Percentiles rank a stretch among this genome's conserved stretches.
Evolutionary conservation across 148 eudicot species (phyloP).

Genomic region (Polygonum maritimum): DNA sequence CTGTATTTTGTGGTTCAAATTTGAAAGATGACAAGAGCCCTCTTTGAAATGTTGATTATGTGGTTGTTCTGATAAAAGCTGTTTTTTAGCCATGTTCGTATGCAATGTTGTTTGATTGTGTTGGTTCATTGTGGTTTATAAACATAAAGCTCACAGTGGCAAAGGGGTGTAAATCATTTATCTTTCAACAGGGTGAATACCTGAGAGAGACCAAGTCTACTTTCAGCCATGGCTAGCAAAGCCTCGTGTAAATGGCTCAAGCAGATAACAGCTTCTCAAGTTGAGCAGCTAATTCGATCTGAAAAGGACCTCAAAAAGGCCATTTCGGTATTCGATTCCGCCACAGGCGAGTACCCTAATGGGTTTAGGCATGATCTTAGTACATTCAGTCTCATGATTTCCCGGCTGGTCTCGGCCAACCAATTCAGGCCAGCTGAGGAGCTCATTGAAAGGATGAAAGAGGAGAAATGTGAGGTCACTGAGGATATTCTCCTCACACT

Average conservation of each 20-base stretch:
- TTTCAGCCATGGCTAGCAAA: slow-evolving; percentile 33
- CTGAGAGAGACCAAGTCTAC: background rate
- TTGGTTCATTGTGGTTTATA: background rate
- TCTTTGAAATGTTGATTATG: too few relatives aligned
- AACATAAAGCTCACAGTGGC: background rate
- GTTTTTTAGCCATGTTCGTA: too few relatives aligned
- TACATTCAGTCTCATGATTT: slow-evolving; percentile 62
- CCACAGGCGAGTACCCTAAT: slow-evolving; percentile 65
- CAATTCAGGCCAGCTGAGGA: slow-evolving; percentile 73
- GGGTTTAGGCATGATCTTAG: slow-evolving; percentile 67
- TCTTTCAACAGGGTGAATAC: background rate
- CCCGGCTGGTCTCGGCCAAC: slow-evolving; percentile 60
- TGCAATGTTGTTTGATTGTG: too few relatives aligned
- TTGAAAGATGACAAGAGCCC: too few relatives aligned
- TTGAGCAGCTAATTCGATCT: slow-evolving; percentile 58
- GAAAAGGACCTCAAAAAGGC: slow-evolving; percentile 70
- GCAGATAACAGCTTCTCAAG: slow-evolving; percentile 47
- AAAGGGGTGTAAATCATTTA: background rate
- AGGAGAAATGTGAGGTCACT: slow-evolving; percentile 46
- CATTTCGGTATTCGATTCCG: slow-evolving; percentile 59
- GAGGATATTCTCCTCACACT: slow-evolving; percentile 59
- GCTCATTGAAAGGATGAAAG: slow-evolving; percentile 67
- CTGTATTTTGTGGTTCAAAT: too few relatives aligned
- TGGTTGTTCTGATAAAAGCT: too few relatives aligned
- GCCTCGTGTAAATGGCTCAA: slow-evolving; percentile 64